Evolutionary conservation across 1,284 basidiomycete species (phyloP), one percentile per base, ranked within the genome.

Genomic region (Caloboletus firmus): DNA sequence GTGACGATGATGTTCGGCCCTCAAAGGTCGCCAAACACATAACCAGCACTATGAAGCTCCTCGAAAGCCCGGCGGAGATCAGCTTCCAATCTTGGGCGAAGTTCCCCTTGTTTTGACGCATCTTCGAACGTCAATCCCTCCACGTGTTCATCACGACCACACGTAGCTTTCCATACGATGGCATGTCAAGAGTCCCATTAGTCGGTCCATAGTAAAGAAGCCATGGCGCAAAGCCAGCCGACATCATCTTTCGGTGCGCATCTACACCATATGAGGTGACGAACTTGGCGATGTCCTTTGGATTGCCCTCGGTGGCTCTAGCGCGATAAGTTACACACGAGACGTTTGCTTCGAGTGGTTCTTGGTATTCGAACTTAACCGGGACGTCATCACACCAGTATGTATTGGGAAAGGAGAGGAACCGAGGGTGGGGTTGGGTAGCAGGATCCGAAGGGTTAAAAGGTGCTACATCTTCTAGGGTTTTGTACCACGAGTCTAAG

Each of bases 121-220:
- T 37, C 11, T 3, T 39, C n/a, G n/a, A 0, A 3, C 2, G 51
- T 50, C 0, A 54, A n/a, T n/a, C n/a, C n/a, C n/a, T n/a, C 7
- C 5, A 63, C 40, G 15, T 41, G 53, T 3, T 61, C 65, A 65
- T 67, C 17, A 65, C 61, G 7, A 67, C 63, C 63, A 66, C 64
- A 0, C 40, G 35, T 1, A 66, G 39, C 1, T 31, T 1, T 1
- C 55, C 52, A 22, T 65, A 62, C 2, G 54, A 58, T 0, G 54
- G 62, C 44, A 56, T 39, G 0, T 39, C 52, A 0, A 17, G 4
- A 0, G 9, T 3, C 10, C 46, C 17, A 2, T 61, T 5, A 26
- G 59, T 58, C 15, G 0, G 1, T 15, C 50, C 55, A 2, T 40
- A 40, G n/a, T 62, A 63, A 5, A 55, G 8, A 17, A 64, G 51